Conservation (phyloP, 352 stramenopile genomes). For the Pythium coloratum region DNA sequence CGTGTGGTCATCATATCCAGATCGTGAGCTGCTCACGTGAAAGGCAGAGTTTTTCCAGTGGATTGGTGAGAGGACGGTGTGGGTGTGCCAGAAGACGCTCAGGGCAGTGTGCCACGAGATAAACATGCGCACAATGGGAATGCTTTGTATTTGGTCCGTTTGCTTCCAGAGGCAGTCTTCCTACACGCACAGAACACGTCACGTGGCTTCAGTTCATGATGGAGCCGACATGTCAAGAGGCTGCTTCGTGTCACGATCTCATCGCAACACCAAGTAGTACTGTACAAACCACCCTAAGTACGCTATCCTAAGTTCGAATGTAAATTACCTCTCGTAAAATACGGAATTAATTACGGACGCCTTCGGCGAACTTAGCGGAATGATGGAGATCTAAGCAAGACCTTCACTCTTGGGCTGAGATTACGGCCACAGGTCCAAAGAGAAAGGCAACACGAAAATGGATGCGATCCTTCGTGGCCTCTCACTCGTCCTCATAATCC, state of each 20-base stretch:
- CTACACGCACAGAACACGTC: too few species aligned
- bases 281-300: not conserved
- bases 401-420: slow-evolving; percentile 1
- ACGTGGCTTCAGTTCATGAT: too few species aligned
- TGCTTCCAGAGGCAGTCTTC: not conserved
- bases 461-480: too few species aligned
- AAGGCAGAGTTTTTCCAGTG: not conserved
- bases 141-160: slow-evolving; percentile 2
- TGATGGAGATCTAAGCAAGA: not conserved
- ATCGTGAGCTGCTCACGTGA: not conserved
- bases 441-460: not conserved
- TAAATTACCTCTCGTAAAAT: not conserved
- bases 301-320: not conserved
- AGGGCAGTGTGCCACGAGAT: slow-evolving; percentile 2
- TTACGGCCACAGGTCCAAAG: not conserved
- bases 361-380: not conserved
- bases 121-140: not conserved
- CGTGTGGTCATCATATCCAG: not conserved
- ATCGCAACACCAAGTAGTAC: slow-evolving; percentile 1
- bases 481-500: not conserved
- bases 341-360: not conserved
- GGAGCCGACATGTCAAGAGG: not conserved
- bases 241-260: slow-evolving; percentile 28
- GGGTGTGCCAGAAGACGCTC: not conserved
- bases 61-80: not conserved